Evolutionary conservation across 768 basidiomycete species (phyloP).

Genomic region (Crassisporium funariophilum): DNA sequence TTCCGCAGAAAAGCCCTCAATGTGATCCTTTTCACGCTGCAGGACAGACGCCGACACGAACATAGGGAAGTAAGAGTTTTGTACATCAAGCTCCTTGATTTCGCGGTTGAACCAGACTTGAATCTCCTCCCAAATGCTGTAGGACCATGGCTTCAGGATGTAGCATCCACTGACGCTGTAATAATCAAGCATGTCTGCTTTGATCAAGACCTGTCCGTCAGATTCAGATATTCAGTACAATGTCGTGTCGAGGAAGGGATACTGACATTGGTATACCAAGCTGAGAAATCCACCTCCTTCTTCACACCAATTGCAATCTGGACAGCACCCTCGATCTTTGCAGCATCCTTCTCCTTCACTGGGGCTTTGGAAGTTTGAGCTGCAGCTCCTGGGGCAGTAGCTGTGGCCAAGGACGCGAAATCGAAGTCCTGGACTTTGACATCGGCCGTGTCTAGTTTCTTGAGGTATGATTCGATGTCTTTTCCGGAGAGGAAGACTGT

Average conservation of each 20-base stretch:
- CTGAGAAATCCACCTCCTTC: conserved; percentile 93
- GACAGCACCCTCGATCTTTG: conserved; percentile 84
- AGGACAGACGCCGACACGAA: conserved; percentile 92
- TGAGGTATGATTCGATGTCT: conserved; percentile 74
- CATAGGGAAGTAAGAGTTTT: conserved; percentile 99
- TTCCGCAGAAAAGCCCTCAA: conserved; percentile 98
- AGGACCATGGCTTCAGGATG: conserved; percentile 97
- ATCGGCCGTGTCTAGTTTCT: conserved; percentile 66
- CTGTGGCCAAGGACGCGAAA: conserved; percentile 57
- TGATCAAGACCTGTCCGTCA: conserved; percentile 85
- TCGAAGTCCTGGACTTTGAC: conserved; percentile 74
- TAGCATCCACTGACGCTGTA: conserved; percentile 99
- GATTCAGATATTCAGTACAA: conserved; percentile 10
- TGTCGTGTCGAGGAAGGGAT: background rate
- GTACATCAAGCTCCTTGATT: conserved; percentile 94
- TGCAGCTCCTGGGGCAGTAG: conserved; percentile 37
- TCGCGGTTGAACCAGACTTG: conserved; percentile 94
- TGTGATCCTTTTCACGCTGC: conserved; percentile 97
- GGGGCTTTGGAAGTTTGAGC: conserved; percentile 40
- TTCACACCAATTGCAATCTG: conserved; percentile 94
- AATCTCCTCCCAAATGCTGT: conserved; percentile 95
- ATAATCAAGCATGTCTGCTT: conserved; percentile 99
- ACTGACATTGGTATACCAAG: conserved; percentile 90
- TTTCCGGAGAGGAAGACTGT: conserved; percentile 81
- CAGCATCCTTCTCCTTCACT: conserved; percentile 67